These are phyloP conservation scores for Plasmodium gallinaceum DNA, from an alignment of 169 alveolate genomes.

Conservation along the genomic window DNA sequence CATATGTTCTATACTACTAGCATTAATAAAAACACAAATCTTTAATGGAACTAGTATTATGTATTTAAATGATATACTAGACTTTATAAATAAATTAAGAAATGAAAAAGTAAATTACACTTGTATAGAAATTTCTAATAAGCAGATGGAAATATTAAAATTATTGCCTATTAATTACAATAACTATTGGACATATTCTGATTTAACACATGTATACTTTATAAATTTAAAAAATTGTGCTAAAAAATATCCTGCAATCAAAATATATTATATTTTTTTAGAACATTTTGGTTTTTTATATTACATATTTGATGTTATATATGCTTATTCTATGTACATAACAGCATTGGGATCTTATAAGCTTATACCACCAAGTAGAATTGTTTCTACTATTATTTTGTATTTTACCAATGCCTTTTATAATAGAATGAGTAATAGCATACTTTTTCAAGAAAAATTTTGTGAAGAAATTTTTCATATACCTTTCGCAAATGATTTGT, in stretches of 20 bases:
- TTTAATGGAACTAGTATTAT: constrained; percentile 63
- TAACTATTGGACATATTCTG: constrained; percentile 69
- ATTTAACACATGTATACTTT: constrained; percentile 62
- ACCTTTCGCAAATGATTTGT: constrained; percentile 66
- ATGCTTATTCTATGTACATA: constrained; percentile 70
- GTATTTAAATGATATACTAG: constrained; percentile 58
- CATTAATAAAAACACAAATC: constrained; percentile 52
- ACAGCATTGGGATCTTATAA: constrained; percentile 61
- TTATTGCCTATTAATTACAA: constrained; percentile 57
- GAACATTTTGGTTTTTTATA: constrained; percentile 67
- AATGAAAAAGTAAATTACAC: constrained; percentile 52
- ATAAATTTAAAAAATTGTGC: constrained; percentile 64
- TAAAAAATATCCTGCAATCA: constrained; percentile 67
- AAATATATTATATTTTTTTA: constrained; percentile 56
- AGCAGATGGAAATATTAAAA: constrained; percentile 65
- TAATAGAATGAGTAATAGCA: constrained; percentile 66
- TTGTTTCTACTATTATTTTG: constrained; percentile 58
- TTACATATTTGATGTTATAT: constrained; percentile 50
- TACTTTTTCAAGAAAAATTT: constrained; percentile 60
- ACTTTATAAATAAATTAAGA: constrained; percentile 40
- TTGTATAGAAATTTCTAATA: constrained; percentile 66
- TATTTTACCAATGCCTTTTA: constrained; percentile 62
- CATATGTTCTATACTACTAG: constrained; percentile 56
- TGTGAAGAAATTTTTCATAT: constrained; percentile 56
- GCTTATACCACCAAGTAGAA: constrained; percentile 64